Conservation (phyloP, 179 eudicot genomes). For the Drosera spatulata region DNA sequence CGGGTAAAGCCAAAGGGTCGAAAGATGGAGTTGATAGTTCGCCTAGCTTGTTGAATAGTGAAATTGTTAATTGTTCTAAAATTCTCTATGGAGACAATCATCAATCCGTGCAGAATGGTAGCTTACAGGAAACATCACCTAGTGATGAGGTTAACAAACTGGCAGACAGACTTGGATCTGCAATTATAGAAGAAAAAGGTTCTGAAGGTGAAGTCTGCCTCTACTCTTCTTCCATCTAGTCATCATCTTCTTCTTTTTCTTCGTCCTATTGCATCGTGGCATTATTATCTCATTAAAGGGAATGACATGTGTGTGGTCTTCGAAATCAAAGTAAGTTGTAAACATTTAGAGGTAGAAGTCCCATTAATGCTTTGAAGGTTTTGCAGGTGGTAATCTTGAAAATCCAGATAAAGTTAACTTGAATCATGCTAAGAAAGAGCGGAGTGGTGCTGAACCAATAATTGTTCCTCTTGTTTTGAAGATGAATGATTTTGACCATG, state of each 20-base stretch:
- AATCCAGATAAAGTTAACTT: slow-evolving; percentile 28
- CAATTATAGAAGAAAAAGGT: slow-evolving; percentile 24
- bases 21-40: slow-evolving; percentile 22
- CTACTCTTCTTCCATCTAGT: not conserved
- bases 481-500: slow-evolving; percentile 98
- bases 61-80: slow-evolving; percentile 12
- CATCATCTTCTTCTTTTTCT: not conserved
- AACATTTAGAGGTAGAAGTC: not conserved
- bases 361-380: slow-evolving; percentile 13
- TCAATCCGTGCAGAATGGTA: slow-evolving; percentile 11
- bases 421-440: slow-evolving; percentile 42
- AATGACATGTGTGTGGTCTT: too few relatives aligned
- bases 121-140: slow-evolving; percentile 19
- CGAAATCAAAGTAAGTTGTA: not conserved
- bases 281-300: too few relatives aligned
- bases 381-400: slow-evolving; percentile 43
- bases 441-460: slow-evolving; percentile 75
- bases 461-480: slow-evolving; percentile 82
- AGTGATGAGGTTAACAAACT: slow-evolving; percentile 29
- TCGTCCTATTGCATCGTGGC: not conserved
- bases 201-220: slow-evolving; percentile 31
- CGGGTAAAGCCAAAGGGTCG: slow-evolving; percentile 35
- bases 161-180: slow-evolving; percentile 25
- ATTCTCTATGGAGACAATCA: slow-evolving; percentile 16
- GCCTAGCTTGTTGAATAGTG: slow-evolving; percentile 19